Percentiles rank a stretch among this genome's conserved stretches.
phyloP scores from a whole-genome alignment of 306 rosid species.

The Cajanus cajan region DNA sequence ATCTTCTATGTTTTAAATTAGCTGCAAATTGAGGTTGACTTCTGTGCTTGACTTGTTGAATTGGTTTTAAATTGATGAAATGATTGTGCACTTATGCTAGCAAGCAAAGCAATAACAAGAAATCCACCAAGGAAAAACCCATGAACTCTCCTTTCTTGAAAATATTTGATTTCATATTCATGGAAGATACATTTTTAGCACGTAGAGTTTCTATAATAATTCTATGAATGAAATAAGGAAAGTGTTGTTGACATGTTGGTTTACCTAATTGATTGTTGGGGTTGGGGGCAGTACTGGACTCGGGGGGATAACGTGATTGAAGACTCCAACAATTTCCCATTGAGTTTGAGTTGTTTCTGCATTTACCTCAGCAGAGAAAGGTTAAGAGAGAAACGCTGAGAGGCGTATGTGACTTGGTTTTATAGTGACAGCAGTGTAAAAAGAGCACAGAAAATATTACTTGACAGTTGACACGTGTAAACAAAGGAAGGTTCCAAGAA shows the following conservation, averaged over 20 bases:
- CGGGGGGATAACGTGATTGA: not conserved
- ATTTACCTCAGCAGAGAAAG: not conserved
- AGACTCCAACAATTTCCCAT: constrained; percentile 45
- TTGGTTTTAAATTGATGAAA: constrained; percentile 9
- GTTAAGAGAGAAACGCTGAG: not conserved
- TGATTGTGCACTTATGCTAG: not conserved
- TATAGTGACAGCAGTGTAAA: constrained; percentile 11
- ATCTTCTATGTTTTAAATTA: not conserved
- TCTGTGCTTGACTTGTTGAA: not conserved
- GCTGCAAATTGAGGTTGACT: not conserved
- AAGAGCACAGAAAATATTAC: not conserved
- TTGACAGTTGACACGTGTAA: constrained; percentile 7
- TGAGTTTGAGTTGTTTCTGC: constrained; percentile 1
- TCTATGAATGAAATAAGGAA: not conserved
- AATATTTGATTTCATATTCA: constrained; percentile 1
- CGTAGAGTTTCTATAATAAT: not conserved
- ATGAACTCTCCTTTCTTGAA: not conserved
- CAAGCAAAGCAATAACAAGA: not conserved
- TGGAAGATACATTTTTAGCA: not conserved
- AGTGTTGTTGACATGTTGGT: not conserved
- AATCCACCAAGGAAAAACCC: not conserved
- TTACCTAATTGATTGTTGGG: constrained; percentile 32
- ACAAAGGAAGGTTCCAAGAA: constrained; percentile 40
- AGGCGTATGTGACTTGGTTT: not conserved
- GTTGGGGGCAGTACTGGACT: not conserved